A percentile compares a stretch with the other conserved stretches of the same genome.
Conservation (phyloP, 1,284 basidiomycete species). For the Tilletiaria anomala region DNA sequence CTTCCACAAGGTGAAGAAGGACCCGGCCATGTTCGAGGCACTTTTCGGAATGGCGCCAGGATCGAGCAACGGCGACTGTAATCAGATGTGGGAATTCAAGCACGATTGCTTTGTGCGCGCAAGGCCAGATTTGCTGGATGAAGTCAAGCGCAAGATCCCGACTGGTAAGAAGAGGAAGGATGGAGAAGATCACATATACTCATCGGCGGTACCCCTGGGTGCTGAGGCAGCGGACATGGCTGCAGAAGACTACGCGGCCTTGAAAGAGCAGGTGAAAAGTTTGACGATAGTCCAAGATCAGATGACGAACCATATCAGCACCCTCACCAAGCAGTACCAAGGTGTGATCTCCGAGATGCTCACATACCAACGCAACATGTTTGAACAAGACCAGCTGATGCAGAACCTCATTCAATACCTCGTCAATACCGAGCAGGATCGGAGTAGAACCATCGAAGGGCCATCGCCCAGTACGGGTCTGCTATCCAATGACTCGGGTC, state of each 20-base stretch:
- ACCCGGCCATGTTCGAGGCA: conserved; percentile 41
- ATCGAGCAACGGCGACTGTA: not conserved
- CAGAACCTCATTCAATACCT: conserved; percentile 68
- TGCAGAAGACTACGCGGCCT: conserved; percentile 18
- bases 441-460: not conserved
- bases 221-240: conserved; percentile 11
- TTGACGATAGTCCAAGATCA: conserved; percentile 26
- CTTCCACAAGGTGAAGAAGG: conserved; percentile 66
- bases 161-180: conserved; percentile 43
- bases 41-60: not conserved
- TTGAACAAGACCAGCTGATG: conserved; percentile 70
- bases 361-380: conserved; percentile 66
- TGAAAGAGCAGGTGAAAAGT: conserved; percentile 20
- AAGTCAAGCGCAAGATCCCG: conserved; percentile 70
- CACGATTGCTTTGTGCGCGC: conserved; percentile 64
- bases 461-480: conserved; percentile 1
- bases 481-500: conserved; percentile 2
- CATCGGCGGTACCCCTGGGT: conserved; percentile 27
- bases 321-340: conserved; percentile 60
- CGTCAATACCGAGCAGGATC: conserved; percentile 45
- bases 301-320: conserved; percentile 43
- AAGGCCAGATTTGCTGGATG: conserved; percentile 72
- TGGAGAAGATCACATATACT: conserved; percentile 6
- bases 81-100: conserved; percentile 69
- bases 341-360: conserved; percentile 67